phyloP scores from a whole-genome alignment of 192 early-diverging fungal genomes.

The Anaeromyces robustus region DNA sequence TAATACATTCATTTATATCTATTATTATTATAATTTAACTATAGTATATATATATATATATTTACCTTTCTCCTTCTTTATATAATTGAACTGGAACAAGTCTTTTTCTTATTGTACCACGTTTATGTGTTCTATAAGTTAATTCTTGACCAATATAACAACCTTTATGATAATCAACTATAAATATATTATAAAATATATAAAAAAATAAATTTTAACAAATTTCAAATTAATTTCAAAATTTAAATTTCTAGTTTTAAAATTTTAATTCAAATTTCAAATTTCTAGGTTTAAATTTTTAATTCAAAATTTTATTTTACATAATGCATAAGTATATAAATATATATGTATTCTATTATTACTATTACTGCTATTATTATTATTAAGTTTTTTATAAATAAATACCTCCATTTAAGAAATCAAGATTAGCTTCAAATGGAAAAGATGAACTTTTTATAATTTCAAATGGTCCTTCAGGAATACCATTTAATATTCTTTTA shows the following conservation, averaged over 20 bases:
- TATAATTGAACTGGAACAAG: constrained; percentile 62
- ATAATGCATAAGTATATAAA: no score
- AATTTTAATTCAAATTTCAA: no score
- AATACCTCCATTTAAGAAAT: constrained; percentile 75
- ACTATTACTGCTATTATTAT: not conserved
- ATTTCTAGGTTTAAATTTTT: no score
- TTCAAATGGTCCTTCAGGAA: constrained; percentile 80
- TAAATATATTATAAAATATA: no score
- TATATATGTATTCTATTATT: no score
- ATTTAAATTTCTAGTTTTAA: no score
- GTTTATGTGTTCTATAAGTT: constrained; percentile 91
- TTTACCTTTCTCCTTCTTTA: not conserved
- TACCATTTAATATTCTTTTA: constrained; percentile 64
- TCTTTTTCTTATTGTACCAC: constrained; percentile 82
- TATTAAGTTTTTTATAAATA: not conserved
- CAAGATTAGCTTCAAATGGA: constrained; percentile 83
- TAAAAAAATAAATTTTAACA: no score
- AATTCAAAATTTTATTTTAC: no score
- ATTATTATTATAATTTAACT: no score
- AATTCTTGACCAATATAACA: constrained; percentile 98
- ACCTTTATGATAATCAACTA: constrained; percentile 94
- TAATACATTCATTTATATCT: no score
- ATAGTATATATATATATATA: no score
- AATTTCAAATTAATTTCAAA: no score
- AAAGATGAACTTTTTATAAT: constrained; percentile 50